phyloP scores from a whole-genome alignment of 192 early-diverging fungal species.

The Coemansia brasiliensis region DNA sequence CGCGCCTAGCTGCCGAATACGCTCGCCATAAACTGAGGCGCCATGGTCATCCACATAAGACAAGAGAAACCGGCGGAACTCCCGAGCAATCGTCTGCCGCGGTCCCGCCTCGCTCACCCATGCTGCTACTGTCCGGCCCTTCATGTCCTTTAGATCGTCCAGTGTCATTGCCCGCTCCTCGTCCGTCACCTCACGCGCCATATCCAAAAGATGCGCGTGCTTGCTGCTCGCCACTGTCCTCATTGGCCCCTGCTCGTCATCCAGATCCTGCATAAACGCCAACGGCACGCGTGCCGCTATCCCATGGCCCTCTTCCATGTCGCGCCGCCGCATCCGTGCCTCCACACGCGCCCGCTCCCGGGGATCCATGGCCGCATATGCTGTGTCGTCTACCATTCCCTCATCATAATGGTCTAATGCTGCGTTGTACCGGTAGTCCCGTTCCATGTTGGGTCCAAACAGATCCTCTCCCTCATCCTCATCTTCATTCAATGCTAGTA shows the following conservation, averaged over 20 bases:
- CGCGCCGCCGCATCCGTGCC: slow-evolving; percentile 75
- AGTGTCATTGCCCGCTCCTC: slow-evolving; percentile 68
- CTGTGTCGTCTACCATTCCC: slow-evolving; percentile 81
- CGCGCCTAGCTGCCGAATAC: slow-evolving; percentile 86
- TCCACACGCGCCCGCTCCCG: slow-evolving; percentile 73
- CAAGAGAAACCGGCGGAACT: slow-evolving; percentile 87
- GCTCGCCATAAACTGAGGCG: slow-evolving; percentile 89
- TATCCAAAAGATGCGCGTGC: slow-evolving; percentile 57
- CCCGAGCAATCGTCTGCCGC: slow-evolving; percentile 76
- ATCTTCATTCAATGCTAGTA: slow-evolving; percentile 53
- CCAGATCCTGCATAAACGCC: slow-evolving; percentile 84
- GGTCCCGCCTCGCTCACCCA: slow-evolving; percentile 86
- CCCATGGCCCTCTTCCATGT: slow-evolving; percentile 68
- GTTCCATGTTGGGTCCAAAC: slow-evolving; percentile 82
- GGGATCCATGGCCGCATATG: slow-evolving; percentile 72
- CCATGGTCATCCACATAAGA: slow-evolving; percentile 84
- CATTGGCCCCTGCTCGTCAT: slow-evolving; percentile 59
- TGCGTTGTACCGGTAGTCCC: slow-evolving; percentile 78
- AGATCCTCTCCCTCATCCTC: slow-evolving; percentile 90
- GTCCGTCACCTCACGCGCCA: slow-evolving; percentile 60
- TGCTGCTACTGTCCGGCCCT: slow-evolving; percentile 75
- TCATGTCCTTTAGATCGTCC: slow-evolving; percentile 81
- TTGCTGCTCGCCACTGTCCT: slow-evolving; percentile 24
- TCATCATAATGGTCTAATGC: slow-evolving; percentile 77
- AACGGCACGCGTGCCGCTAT: slow-evolving; percentile 65